A percentile compares a stretch with the other conserved stretches of the same genome.
phyloP scores from a whole-genome alignment of 805 yeast genomes.

The Ogataea chonburiensis region DNA sequence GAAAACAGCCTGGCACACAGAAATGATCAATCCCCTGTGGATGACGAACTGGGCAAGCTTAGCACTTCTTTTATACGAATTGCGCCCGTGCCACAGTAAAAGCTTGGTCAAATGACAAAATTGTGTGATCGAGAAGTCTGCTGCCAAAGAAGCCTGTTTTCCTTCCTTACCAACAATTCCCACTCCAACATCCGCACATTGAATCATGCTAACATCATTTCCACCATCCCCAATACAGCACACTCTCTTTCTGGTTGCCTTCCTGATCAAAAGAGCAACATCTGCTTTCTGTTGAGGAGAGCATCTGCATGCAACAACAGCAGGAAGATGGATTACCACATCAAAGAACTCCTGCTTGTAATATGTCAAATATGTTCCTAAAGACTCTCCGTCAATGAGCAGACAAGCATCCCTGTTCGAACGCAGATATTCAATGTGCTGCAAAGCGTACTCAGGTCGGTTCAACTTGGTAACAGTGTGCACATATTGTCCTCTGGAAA shows the following conservation, averaged over 20 bases:
- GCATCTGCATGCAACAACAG: conserved; percentile 98
- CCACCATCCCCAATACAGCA: conserved; percentile 99
- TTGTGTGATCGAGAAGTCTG: conserved; percentile 92
- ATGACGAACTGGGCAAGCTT: conserved; percentile 94
- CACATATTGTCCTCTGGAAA: conserved; percentile 90
- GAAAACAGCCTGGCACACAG: conserved; percentile 92
- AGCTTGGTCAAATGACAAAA: conserved; percentile 86
- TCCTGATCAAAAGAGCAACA: conserved; percentile 77
- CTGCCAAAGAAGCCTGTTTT: conserved; percentile 93
- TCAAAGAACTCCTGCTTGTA: conserved; percentile 73
- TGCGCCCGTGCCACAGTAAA: conserved; percentile 96
- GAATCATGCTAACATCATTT: conserved; percentile 98
- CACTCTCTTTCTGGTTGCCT: conserved; percentile 80
- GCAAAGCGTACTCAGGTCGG: conserved; percentile 65
- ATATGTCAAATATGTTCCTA: conserved; percentile 63
- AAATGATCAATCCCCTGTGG: conserved; percentile 91
- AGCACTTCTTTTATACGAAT: conserved; percentile 93
- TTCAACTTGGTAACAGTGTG: conserved; percentile 75
- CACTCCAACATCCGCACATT: conserved; percentile 97
- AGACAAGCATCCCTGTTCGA: conserved; percentile 68
- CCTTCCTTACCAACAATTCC: conserved; percentile 99
- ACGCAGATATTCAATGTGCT: conserved; percentile 69
- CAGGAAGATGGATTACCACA: conserved; percentile 75
- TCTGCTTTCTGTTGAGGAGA: conserved; percentile 99
- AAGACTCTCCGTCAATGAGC: conserved; percentile 90